A percentile compares a stretch with the other conserved stretches of the same genome.
phyloP scores from a whole-genome alignment of 2,329 filamentous ascomycete genomes.

The Biscogniauxia mediterranea region DNA sequence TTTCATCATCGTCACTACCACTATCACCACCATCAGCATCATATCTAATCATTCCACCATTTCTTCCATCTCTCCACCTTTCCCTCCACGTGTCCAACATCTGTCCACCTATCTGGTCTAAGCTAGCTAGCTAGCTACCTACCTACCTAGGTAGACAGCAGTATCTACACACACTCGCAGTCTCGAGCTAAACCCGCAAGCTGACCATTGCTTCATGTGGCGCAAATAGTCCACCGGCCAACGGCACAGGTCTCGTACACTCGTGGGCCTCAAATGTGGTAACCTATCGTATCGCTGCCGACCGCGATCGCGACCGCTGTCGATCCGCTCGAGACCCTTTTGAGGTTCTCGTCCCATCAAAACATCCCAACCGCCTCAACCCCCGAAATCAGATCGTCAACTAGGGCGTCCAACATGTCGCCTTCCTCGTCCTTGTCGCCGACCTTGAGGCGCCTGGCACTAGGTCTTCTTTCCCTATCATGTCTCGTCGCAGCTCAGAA shows the following conservation, averaged over 20 bases:
- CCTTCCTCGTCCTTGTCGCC: conserved; percentile 25
- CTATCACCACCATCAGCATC: neutral
- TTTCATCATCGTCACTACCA: neutral
- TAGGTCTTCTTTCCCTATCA: conserved; percentile 27
- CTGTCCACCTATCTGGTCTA: too few species aligned
- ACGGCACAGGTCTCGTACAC: neutral
- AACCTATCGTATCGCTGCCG: neutral
- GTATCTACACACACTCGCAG: neutral
- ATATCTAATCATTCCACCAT: neutral
- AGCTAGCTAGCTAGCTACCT: too few species aligned
- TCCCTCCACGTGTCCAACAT: neutral
- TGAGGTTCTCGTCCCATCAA: conserved; percentile 2
- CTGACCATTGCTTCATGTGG: neutral
- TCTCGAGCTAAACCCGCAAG: neutral
- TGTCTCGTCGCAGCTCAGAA: conserved; percentile 35
- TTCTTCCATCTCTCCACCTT: neutral
- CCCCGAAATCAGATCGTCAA: conserved; percentile 1
- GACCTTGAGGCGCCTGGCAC: conserved; percentile 20
- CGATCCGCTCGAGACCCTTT: neutral
- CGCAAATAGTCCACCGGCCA: neutral
- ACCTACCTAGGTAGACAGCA: too few species aligned
- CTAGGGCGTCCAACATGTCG: conserved; percentile 22
- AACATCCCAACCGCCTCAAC: neutral
- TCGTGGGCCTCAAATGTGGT: neutral
- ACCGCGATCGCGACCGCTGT: neutral